Conservation (phyloP, 176 grass and related monocot genomes). For the Zoysia japonica region DNA sequence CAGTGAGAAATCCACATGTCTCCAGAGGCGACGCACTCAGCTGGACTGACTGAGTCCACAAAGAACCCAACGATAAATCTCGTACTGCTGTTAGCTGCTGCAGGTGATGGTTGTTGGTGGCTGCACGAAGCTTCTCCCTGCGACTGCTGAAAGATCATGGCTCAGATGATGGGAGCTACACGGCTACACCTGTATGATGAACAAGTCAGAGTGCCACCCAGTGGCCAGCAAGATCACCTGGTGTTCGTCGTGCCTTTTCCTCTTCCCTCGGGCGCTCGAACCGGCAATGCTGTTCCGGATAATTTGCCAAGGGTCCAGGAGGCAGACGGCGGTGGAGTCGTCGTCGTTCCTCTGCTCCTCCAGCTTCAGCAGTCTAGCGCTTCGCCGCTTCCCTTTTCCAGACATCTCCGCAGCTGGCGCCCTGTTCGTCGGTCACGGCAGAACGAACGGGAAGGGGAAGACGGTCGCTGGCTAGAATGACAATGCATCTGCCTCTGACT, state of each 20-base stretch:
- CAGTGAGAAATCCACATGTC: not conserved
- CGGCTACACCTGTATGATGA: no score
- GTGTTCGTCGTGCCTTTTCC: slow-evolving; percentile 45
- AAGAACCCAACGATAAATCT: not conserved
- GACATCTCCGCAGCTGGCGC: slow-evolving; percentile 30
- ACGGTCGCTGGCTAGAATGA: not conserved
- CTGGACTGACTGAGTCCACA: not conserved
- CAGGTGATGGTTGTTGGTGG: slow-evolving; percentile 24
- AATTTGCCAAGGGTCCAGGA: slow-evolving; percentile 47
- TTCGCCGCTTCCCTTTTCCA: slow-evolving; percentile 71
- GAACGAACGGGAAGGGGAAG: not conserved
- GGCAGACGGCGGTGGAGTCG: not conserved
- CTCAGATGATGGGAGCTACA: slow-evolving; percentile 1
- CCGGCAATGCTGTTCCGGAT: slow-evolving; percentile 42
- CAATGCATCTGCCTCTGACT: slow-evolving; percentile 21
- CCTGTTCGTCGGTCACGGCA: slow-evolving; percentile 6
- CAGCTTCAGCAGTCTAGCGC: slow-evolving; percentile 61
- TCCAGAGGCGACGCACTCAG: not conserved
- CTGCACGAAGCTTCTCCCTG: slow-evolving; percentile 49
- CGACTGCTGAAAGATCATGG: slow-evolving; percentile 27
- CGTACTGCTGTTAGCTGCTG: slow-evolving; percentile 9
- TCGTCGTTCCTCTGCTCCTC: slow-evolving; percentile 62
- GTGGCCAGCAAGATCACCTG: slow-evolving; percentile 22
- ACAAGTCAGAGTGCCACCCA: not conserved
- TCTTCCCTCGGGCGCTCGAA: slow-evolving; percentile 34